Percentiles rank a stretch among this genome's conserved stretches.
These are phyloP conservation scores for Hypholoma fasciculare DNA, from an alignment of 768 basidiomycete genomes.

Conservation along the genomic window DNA sequence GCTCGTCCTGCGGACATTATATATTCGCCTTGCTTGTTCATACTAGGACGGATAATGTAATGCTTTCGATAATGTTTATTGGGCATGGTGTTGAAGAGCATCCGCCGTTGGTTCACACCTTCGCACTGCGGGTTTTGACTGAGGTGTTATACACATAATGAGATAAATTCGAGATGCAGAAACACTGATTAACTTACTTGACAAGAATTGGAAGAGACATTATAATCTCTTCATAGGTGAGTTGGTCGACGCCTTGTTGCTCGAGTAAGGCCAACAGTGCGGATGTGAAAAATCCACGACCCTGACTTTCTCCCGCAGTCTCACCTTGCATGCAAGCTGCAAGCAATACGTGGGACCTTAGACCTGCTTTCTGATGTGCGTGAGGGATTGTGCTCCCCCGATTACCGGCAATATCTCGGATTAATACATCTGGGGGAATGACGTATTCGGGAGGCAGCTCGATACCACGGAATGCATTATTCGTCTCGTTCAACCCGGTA, in stretches of 20 bases:
- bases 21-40: neutral
- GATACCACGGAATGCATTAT: slow-evolving; percentile 12
- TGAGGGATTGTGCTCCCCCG: slow-evolving; percentile 9
- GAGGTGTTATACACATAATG: neutral
- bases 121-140: neutral
- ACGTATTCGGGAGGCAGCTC: slow-evolving; percentile 17
- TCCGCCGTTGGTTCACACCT: neutral
- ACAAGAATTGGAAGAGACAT: neutral
- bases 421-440: slow-evolving; percentile 18
- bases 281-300: neutral
- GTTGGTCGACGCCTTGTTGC: neutral
- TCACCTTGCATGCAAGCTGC: slow-evolving; percentile 36
- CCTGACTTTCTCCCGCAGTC: slow-evolving; percentile 24
- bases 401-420: neutral
- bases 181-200: neutral
- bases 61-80: neutral
- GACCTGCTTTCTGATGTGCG: slow-evolving; percentile 16
- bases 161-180: neutral
- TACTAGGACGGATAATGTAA: neutral
- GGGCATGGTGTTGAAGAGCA: neutral
- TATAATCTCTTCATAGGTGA: neutral
- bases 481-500: neutral
- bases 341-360: slow-evolving; percentile 36
- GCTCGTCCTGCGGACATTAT: neutral
- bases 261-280: neutral